Evolutionary conservation across 2,329 filamentous ascomycete species (phyloP).

Genomic region (Didymella lethalis): DNA sequence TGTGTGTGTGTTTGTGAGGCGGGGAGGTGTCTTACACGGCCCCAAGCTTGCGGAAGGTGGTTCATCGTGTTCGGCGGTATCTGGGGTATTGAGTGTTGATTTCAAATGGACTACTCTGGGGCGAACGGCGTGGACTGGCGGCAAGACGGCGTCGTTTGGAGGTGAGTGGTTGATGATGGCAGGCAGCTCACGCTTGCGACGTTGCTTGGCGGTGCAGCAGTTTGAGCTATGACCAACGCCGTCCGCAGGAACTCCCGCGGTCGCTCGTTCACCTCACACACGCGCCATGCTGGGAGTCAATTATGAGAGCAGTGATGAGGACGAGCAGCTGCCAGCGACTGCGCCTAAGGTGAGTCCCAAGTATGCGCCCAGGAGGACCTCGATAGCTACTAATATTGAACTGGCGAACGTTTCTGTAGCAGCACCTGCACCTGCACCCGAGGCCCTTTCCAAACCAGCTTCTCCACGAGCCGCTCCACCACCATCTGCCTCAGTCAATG

Average conservation of each 20-base stretch:
- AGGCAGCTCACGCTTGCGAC: slow-evolving; percentile 43
- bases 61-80: slow-evolving; percentile 60
- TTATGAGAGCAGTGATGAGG: slow-evolving; percentile 58
- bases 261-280: slow-evolving; percentile 5
- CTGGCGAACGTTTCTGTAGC: slow-evolving; percentile 35
- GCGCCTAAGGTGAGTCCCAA: slow-evolving; percentile 51
- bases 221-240: slow-evolving; percentile 4
- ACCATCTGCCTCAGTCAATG: slow-evolving; percentile 29
- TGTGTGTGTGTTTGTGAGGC: slow-evolving; percentile 16
- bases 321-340: slow-evolving; percentile 50
- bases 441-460: slow-evolving; percentile 18
- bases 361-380: slow-evolving; percentile 37
- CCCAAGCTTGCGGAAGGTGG: slow-evolving; percentile 71
- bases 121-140: slow-evolving; percentile 1
- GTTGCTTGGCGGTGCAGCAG: slow-evolving; percentile 14
- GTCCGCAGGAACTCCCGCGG: slow-evolving; percentile 4
- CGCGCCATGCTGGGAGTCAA: slow-evolving; percentile 53
- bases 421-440: slow-evolving; percentile 23
- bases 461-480: slow-evolving; percentile 18
- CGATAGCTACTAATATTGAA: slow-evolving; percentile 60
- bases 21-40: slow-evolving; percentile 61
- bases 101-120: not conserved
- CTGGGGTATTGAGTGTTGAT: not conserved
- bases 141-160: slow-evolving; percentile 27
- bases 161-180: slow-evolving; percentile 30